Evolutionary conservation across 305 asterid genomes (phyloP).

Genomic region (Ruellia speciosa): DNA sequence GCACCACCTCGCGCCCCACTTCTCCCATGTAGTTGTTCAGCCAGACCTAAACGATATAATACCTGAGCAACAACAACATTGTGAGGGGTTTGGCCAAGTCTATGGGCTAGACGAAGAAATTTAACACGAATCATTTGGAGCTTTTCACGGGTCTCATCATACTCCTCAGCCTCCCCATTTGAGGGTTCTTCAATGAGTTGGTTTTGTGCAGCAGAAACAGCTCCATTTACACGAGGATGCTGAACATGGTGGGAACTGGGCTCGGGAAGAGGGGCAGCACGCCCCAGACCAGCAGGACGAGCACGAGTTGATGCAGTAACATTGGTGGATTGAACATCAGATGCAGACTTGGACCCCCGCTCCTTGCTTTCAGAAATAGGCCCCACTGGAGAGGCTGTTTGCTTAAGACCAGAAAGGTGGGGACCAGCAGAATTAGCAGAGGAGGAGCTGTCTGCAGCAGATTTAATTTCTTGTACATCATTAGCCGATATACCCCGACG

Average conservation of each 20-base stretch:
- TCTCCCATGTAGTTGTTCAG: constrained; percentile 91
- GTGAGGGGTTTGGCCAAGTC: constrained; percentile 97
- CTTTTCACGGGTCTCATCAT: constrained; percentile 94
- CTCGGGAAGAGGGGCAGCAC: constrained; percentile 66
- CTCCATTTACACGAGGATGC: constrained; percentile 78
- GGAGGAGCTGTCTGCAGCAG: constrained; percentile 33
- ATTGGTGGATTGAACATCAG: constrained; percentile 25
- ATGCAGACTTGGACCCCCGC: constrained; percentile 22
- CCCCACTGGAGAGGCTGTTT: constrained; percentile 18
- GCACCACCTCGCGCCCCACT: constrained; percentile 82
- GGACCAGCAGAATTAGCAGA: constrained; percentile 32
- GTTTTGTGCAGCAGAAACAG: constrained; percentile 48
- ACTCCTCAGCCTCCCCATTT: constrained; percentile 78
- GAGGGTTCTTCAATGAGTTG: constrained; percentile 69
- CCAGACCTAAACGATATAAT: constrained; percentile 84
- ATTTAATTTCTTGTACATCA: constrained; percentile 27
- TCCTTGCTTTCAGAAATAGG: constrained; percentile 33
- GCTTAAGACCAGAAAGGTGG: constrained; percentile 31
- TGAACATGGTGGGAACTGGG: constrained; percentile 63
- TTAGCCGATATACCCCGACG: constrained; percentile 20
- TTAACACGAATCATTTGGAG: constrained; percentile 97
- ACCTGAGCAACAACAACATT: constrained; percentile 98
- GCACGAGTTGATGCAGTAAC: constrained; percentile 29
- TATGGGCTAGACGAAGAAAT: constrained; percentile 85
- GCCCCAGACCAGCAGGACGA: constrained; percentile 94